Percentiles rank a stretch among this genome's conserved stretches.
These are phyloP conservation scores for Globisporangium uncinulatum DNA, from an alignment of 352 stramenopile species.

Conservation along the genomic window DNA sequence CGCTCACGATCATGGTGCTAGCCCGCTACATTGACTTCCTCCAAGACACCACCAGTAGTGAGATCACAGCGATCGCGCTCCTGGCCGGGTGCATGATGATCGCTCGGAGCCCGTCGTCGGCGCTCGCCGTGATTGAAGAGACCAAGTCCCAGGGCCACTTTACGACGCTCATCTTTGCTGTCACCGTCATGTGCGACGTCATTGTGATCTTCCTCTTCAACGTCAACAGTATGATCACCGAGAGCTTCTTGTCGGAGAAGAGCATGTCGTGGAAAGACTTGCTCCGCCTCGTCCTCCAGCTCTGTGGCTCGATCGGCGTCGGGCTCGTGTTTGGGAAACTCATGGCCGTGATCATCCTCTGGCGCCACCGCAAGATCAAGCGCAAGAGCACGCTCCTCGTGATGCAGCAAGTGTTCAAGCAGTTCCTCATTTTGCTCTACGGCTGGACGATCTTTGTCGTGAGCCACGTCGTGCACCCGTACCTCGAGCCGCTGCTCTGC, in stretches of 20 bases:
- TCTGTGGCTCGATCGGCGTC: conserved; percentile 43
- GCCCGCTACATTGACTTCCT: conserved; percentile 59
- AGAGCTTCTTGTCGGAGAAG: conserved; percentile 55
- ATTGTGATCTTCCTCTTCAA: conserved; percentile 72
- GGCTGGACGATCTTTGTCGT: conserved; percentile 56
- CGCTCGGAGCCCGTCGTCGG: conserved; percentile 56
- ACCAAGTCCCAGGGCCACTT: conserved; percentile 59
- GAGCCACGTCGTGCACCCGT: conserved; percentile 54
- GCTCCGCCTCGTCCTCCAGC: conserved; percentile 26
- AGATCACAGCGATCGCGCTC: conserved; percentile 57
- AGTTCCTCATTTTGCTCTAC: conserved; percentile 53
- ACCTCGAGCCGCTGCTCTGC: conserved; percentile 54
- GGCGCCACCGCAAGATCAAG: conserved; percentile 40
- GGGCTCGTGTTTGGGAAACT: conserved; percentile 47
- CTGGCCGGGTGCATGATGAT: conserved; percentile 71
- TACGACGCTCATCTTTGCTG: conserved; percentile 58
- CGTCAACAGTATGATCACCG: conserved; percentile 64
- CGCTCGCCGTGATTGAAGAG: conserved; percentile 64
- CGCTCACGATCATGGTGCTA: conserved; percentile 54
- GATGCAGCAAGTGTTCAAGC: conserved; percentile 39
- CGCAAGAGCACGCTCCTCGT: conserved; percentile 40
- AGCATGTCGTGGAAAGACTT: conserved; percentile 29
- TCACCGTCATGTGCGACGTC: conserved; percentile 70
- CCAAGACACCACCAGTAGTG: conserved; percentile 45
- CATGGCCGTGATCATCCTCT: conserved; percentile 50